Evolutionary conservation across 257 asterid species (phyloP), one percentile per base, ranked within the genome.

Genomic region (Agastache rugosa): DNA sequence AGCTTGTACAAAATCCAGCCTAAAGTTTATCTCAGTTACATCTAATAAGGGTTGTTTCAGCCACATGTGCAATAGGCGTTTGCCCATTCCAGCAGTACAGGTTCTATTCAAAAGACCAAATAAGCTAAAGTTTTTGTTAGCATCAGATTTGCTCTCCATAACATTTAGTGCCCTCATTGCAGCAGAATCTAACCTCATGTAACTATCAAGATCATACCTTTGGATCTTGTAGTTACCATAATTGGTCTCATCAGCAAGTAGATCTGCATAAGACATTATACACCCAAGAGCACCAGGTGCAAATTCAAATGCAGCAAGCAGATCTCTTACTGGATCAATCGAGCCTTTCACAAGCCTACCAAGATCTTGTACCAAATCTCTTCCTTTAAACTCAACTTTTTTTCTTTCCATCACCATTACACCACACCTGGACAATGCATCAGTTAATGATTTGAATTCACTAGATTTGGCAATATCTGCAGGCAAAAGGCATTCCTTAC

Each of bases 131-230:
- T 83, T 94, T 83, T 87, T 94, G 82, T 94, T 94, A 61, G 99
- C 97, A 85, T 94, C 99, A 11, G 96, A 79, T 85, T 92, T 94
- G 87, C 96, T 94, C 87, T 94, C 99, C 97, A 94, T 85, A 79
- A 94, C 96, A 81, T 94, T 94, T 53, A 94, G 79, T 73, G 99
- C 99, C 93, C 96, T 87, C 92, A 94, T 89, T 71, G 98, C 97
- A 80, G 99, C 97, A 77, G 99, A 94, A 86, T 94, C 99, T 77
- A 94, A 78, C 84, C 97, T 92, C 99, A 94, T 94, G 86, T 92
- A 94, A 60, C 89, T 80, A 79, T 83, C 91, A 77, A 95, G 98
- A 84, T 86, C 78, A 51, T 87, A 95, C 67, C 81, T 85, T 42
- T 70, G 83, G 74, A 95, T 80, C 75, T 80, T 89, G 85, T 81